Evolutionary conservation across 1,284 basidiomycete genomes (phyloP).

Genomic region (Malassezia brasiliensis): DNA sequence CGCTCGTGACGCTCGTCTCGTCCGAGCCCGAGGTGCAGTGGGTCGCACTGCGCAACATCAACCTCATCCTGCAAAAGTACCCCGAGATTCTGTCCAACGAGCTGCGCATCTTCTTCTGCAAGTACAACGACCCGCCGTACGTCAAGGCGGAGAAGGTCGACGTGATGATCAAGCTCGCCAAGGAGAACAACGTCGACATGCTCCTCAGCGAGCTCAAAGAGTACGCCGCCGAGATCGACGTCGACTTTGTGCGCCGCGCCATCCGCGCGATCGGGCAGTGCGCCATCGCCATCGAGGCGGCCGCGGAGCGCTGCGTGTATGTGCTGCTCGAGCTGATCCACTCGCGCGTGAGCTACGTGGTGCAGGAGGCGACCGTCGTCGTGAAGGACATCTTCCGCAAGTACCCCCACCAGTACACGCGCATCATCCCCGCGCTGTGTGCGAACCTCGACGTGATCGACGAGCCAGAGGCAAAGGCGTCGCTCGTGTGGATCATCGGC

Average conservation of each 20-base stretch:
- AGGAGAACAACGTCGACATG: constrained; percentile 84
- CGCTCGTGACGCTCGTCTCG: constrained; percentile 61
- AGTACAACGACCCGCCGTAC: constrained; percentile 97
- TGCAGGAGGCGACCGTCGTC: constrained; percentile 94
- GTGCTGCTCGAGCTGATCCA: constrained; percentile 82
- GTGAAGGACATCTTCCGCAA: constrained; percentile 99
- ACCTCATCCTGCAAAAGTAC: constrained; percentile 85
- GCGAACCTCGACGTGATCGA: constrained; percentile 91
- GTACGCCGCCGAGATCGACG: constrained; percentile 95
- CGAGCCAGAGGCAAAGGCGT: constrained; percentile 94
- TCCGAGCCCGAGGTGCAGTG: constrained; percentile 70
- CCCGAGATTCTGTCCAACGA: constrained; percentile 81
- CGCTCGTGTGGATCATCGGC: constrained; percentile 96
- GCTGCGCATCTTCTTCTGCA: constrained; percentile 99
- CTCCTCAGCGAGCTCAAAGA: constrained; percentile 91
- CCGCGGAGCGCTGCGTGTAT: constrained; percentile 88
- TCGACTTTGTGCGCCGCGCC: constrained; percentile 89
- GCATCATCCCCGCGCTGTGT: constrained; percentile 87
- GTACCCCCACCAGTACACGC: constrained; percentile 95
- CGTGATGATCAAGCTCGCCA: constrained; percentile 90
- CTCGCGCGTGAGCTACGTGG: constrained; percentile 89
- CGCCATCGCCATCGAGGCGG: constrained; percentile 84
- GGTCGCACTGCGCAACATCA: constrained; percentile 93
- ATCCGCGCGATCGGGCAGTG: constrained; percentile 92
- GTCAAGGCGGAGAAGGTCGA: constrained; percentile 97